Conservation (phyloP, 2,329 filamentous ascomycete species). For the Coniochaeta sp. region DNA sequence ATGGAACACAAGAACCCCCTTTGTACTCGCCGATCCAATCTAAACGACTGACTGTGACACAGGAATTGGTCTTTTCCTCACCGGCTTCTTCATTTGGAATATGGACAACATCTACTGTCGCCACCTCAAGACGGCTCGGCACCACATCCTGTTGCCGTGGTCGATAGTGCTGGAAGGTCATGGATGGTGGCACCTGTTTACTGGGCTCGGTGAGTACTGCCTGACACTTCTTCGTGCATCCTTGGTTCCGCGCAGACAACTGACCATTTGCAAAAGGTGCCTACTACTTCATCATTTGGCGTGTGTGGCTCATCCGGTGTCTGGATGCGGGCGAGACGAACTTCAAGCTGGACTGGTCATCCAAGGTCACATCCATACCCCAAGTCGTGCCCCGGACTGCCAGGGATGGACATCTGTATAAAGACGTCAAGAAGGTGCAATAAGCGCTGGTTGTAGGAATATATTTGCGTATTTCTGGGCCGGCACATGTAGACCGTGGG, state of each 20-base stretch:
- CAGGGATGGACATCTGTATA: background rate
- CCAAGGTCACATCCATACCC: slow-evolving; percentile 38
- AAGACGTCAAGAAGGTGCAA: background rate
- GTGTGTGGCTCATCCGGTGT: slow-evolving; percentile 72
- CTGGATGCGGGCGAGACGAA: slow-evolving; percentile 66
- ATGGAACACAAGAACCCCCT: background rate
- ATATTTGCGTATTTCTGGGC: background rate
- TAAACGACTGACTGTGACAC: background rate
- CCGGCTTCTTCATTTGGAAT: slow-evolving; percentile 71
- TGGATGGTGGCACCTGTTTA: slow-evolving; percentile 68
- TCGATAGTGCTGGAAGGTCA: slow-evolving; percentile 59
- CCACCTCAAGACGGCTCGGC: slow-evolving; percentile 57
- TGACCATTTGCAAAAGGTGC: slow-evolving; percentile 23
- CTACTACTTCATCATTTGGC: slow-evolving; percentile 80
- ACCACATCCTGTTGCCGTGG: slow-evolving; percentile 69
- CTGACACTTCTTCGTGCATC: background rate
- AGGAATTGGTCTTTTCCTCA: slow-evolving; percentile 65
- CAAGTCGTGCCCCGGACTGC: slow-evolving; percentile 31
- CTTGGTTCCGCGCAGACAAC: background rate
- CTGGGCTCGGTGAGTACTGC: slow-evolving; percentile 55
- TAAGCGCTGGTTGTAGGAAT: background rate
- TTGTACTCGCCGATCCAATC: background rate
- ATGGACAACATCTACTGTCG: slow-evolving; percentile 72
- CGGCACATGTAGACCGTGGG: background rate
- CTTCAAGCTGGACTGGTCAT: slow-evolving; percentile 64